Base-by-base conservation (phyloP, 129 eudicot species). In the Saussurea involucrata region DNA sequence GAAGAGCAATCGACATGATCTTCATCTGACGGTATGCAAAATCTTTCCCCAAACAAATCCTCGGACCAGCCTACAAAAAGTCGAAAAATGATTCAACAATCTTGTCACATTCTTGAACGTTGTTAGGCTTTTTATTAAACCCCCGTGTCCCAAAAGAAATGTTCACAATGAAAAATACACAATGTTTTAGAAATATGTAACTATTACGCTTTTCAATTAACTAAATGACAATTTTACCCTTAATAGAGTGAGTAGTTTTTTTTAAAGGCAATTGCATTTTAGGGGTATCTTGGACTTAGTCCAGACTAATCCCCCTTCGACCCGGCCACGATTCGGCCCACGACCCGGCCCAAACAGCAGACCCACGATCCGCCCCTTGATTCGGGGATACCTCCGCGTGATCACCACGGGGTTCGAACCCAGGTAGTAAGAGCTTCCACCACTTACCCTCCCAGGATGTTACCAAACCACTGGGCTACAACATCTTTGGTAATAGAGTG, bases 21-120 rank as follows among this genome's bases (percentile, higher is more conserved):
- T 90, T 92, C 96, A 92, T 92, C 57, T 90, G 96, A 6, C 96
- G 89, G 46, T 90, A 92, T 11, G 98, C 96, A 46, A 90, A 90
- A 73, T 92, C 94, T 64, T 80, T 90, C 18, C 96, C 98, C 60
- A 92, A 73, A 46, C 98, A 88, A 64, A 79, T 86, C 76, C 96
- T 44, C 1, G 98, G 98, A 25, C 98, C 98, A 12, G 90, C 98
- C 96, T 92, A 85, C 66, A 73, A 66, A 84, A 44, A 44, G 18
- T 2, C 55, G 17, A 44, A 44, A 5, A 44, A n/a, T 0, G 22
- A 53, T 53, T 53, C 61, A 53, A 53, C 24, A 53, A 53, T n/a
- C n/a, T 15, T 53, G 22, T 53, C 2, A n/a, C 22, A 17, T 53
- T 53, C 61, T 53, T 3, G 9, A 53, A 3, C 22, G 61, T 53